These are phyloP conservation scores for Mycocentrospora acerina DNA, from an alignment of 2,329 filamentous ascomycete genomes.

Conservation along the genomic window DNA sequence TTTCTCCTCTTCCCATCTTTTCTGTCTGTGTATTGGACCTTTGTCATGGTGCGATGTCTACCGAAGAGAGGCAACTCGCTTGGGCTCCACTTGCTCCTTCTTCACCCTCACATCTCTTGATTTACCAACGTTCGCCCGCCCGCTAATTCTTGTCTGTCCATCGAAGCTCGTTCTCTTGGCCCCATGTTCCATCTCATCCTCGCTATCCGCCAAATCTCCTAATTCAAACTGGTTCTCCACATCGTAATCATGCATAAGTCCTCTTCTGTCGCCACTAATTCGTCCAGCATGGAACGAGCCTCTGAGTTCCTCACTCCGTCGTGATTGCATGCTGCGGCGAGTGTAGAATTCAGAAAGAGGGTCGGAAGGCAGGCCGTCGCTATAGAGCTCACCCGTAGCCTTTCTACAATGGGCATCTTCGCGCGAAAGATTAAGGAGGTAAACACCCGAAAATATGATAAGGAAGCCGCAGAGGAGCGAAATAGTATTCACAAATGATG, in stretches of 20 bases:
- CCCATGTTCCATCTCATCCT: slow-evolving; percentile 36
- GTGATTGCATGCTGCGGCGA: slow-evolving; percentile 86
- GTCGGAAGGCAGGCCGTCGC: slow-evolving; percentile 86
- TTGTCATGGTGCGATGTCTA: slow-evolving; percentile 2
- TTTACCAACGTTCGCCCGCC: slow-evolving; percentile 22
- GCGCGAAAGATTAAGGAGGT: slow-evolving; percentile 92
- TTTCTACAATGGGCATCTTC: slow-evolving; percentile 80
- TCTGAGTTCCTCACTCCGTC: slow-evolving; percentile 57
- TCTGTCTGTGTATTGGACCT: background rate
- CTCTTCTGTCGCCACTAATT: slow-evolving; percentile 66
- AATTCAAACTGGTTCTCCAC: slow-evolving; percentile 75
- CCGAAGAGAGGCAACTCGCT: slow-evolving; percentile 20
- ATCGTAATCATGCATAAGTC: slow-evolving; percentile 86
- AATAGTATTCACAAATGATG: slow-evolving; percentile 85
- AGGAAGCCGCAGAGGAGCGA: slow-evolving; percentile 92
- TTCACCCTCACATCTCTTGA: slow-evolving; percentile 31
- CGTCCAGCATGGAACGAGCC: slow-evolving; percentile 10
- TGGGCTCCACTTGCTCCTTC: slow-evolving; percentile 31
- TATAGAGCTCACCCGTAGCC: slow-evolving; percentile 54
- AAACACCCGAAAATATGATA: slow-evolving; percentile 92
- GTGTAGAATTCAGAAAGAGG: slow-evolving; percentile 87
- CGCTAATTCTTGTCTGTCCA: slow-evolving; percentile 20
- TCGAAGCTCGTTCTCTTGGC: slow-evolving; percentile 40
- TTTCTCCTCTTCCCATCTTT: slow-evolving; percentile 3
- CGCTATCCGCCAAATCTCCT: slow-evolving; percentile 70